Conservation (phyloP, 805 yeast genomes). For the Debaryomyces hansenii region DNA sequence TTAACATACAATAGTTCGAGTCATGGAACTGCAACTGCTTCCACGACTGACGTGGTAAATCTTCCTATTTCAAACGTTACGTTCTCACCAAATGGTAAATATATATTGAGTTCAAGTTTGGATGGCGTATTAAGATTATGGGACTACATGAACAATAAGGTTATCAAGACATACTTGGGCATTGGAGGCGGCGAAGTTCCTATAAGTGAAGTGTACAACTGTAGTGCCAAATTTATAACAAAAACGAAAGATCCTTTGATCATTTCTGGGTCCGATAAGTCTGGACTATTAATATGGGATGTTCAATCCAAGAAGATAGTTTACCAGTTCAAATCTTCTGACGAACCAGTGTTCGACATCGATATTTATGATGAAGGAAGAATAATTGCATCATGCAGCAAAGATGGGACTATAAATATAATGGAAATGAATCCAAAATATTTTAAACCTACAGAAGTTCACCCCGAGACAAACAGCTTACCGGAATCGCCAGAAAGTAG, state of each 20-base stretch:
- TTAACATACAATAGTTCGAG: slow-evolving; percentile 73
- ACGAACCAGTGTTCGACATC: slow-evolving; percentile 42
- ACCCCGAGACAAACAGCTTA: not conserved
- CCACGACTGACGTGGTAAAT: slow-evolving; percentile 45
- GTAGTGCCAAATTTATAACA: slow-evolving; percentile 53
- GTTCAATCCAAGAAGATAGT: slow-evolving; percentile 57
- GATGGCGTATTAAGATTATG: slow-evolving; percentile 81
- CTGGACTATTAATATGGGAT: slow-evolving; percentile 63
- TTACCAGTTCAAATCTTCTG: slow-evolving; percentile 17
- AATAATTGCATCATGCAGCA: slow-evolving; percentile 28
- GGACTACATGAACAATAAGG: slow-evolving; percentile 82
- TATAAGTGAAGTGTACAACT: slow-evolving; percentile 52
- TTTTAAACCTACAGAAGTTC: not conserved
- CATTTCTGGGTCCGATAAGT: slow-evolving; percentile 61
- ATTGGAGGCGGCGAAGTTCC: slow-evolving; percentile 20
- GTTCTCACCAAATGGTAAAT: slow-evolving; percentile 80
- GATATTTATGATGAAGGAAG: slow-evolving; percentile 38
- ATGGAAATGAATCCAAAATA: slow-evolving; percentile 18
- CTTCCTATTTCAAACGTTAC: slow-evolving; percentile 76
- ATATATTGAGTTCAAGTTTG: slow-evolving; percentile 70
- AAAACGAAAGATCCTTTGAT: slow-evolving; percentile 37
- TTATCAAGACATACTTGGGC: slow-evolving; percentile 67
- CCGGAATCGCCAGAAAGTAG: not conserved
- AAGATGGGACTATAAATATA: slow-evolving; percentile 21
- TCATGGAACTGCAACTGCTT: slow-evolving; percentile 58